Base-by-base conservation (phyloP, 768 basidiomycete species). In the Lactarius trivialis region DNA sequence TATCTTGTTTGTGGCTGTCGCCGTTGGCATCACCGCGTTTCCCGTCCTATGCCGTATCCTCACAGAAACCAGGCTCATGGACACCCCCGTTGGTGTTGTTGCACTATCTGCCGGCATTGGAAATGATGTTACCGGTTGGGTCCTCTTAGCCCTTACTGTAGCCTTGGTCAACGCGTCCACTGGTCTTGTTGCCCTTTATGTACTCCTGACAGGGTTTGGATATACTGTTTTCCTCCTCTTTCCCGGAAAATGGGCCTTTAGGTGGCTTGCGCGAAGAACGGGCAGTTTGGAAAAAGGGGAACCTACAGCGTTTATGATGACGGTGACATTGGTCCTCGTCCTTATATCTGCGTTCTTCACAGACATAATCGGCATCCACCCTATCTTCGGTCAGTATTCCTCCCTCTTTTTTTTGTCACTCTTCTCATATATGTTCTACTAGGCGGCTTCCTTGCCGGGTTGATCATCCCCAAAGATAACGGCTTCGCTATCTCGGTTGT, bases 31-130 rank as follows among this genome's bases (percentile, higher is more conserved):
- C 71, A 90, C 88, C 3, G 88, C 88, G 0, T 91, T 91, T 75
- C 88, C 89, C 0, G 88, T 91, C 5, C 79, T 91, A 2, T 90
- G 88, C 74, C 82, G 92, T 72, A 95, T 93, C 70, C 80, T 96
- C 26, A 88, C 87, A 1, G 90, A 91, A 65, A 78, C 87, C 65
- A 87, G 88, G 70, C 82, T 97, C 2, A 79, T 95, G 54, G 86
- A 91, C 51, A 93, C 90, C 26, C 82, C 82, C 21, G 91, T 97
- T n/a, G 93, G 93, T 1, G 79, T 89, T 0, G 83, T 93, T 41
- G 84, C 85, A 0, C 81, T 97, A 7, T 84, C 91, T 1, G 91
- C 93, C 0, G 93, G 92, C 50, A 85, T 94, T 3, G 82, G 80
- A 5, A 83, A 84, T 70, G 82, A 76, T 51, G 71, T 73, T 19